phyloP scores from a whole-genome alignment of 2,329 filamentous ascomycete genomes.

The Cercospora sesami region DNA sequence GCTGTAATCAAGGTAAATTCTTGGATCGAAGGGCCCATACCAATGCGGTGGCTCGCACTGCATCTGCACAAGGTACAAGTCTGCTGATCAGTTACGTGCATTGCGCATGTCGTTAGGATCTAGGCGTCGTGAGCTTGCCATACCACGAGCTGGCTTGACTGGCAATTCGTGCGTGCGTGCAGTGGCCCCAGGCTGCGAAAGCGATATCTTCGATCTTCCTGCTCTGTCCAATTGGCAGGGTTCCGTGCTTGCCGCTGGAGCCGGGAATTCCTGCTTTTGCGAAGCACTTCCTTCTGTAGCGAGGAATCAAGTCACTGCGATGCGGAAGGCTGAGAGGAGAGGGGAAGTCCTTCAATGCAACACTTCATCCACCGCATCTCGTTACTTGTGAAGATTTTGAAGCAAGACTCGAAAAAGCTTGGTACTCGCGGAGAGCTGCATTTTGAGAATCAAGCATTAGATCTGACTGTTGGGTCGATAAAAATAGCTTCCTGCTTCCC shows the following conservation, averaged over 20 bases:
- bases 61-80: not conserved
- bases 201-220: not conserved
- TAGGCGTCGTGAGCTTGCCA: not conserved
- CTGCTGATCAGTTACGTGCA: not conserved
- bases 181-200: not conserved
- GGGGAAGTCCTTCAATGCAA: not conserved
- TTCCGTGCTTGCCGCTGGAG: not conserved
- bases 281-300: not conserved
- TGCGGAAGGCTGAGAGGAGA: not conserved
- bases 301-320: not conserved
- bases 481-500: not conserved
- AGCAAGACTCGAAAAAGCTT: not conserved
- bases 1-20: not conserved
- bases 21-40: not conserved
- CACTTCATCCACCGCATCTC: not conserved
- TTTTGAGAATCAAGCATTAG: not conserved
- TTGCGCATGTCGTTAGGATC: not conserved
- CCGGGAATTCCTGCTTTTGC: not conserved
- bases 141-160: not conserved
- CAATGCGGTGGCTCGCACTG: not conserved
- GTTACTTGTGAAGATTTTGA: not conserved
- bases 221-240: not conserved
- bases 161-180: not conserved
- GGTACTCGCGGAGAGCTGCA: not conserved
- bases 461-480: not conserved